Base-by-base conservation (phyloP, 169 alveolate genomes). In the Toxoplasma gondii region DNA sequence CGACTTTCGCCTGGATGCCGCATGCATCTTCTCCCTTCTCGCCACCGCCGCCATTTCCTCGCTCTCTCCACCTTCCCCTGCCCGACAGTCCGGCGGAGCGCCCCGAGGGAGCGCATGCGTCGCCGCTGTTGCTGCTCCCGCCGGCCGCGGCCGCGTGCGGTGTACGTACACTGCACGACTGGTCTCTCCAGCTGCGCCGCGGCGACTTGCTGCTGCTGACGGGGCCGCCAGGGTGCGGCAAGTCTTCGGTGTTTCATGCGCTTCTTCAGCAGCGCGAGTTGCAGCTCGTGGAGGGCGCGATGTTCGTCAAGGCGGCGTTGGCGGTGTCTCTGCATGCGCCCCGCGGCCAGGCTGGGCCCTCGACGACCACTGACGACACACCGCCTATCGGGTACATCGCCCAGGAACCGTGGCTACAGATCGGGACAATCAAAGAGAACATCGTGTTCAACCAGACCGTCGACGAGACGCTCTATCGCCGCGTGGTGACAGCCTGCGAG, bases 151-250 rank as follows among this genome's bases (percentile, higher is more conserved):
- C n/a, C 78, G 78, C 78, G 78, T 22, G 2, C 39, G 31, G 80
- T 45, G 34, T 49, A 4, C 41, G 80, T 2, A n/a, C 92, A 2
- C 67, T 92, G n/a, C 29, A 38, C 49, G 17, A 49, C 27, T 34
- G 80, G 16, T 80, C 91, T 29, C 31, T 92, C 19, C 91, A 54
- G 45, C 34, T 92, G 34, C 43, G 88, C 16, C 58, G 95, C 17
- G 98, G 98, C 34, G 96, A 96, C 88, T 84, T 95, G 44, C 88
- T 97, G 24, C 95, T 94, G 34, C 93, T 97, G 24, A 94, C 97
- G 80, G 98, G 98, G 7, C 97, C 96, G 43, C 98, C 98, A 39
- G 99, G 99, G 24, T 96, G 98, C 80, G 99, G 99, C 0, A 98
- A 98, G 95, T 94, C 97, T 5, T 95, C 98, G 10, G 93, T 98